Evolutionary conservation across 352 stramenopile genomes (phyloP), one percentile per base, ranked within the genome.

Genomic region (Pythium monospermum): DNA sequence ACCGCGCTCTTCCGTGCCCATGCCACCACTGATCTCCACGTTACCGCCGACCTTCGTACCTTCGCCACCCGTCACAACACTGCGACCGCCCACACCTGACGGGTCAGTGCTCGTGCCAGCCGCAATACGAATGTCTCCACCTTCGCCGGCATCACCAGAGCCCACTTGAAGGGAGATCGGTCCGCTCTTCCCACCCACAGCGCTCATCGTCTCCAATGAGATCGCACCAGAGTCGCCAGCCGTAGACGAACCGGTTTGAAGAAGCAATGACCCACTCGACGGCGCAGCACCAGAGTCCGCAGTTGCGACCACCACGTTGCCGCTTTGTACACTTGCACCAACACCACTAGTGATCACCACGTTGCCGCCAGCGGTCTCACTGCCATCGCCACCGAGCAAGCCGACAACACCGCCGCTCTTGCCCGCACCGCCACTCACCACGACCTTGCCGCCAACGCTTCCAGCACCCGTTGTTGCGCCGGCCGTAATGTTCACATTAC

Each of bases 371-470:
- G 42, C 48, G 22, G 48, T 19, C 21, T 58, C 47, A 16, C 48
- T 56, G 7, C 53, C 35, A 15, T 65, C 68, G 54, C 63, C 66
- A 39, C 45, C 41, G 6, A 78, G 44, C 10, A 30, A 46, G 39
- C 67, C 49, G n/a, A 65, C 53, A 23, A 65, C 68, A 30, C 61
- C 68, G 32, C 19, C 22, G 2, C 21, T 22, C 11, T 40, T 46
- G 5, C 63, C 67, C 23, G 28, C 49, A 0, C 67, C 67, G 21
- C 67, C 63, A 30, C 33, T 5, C n/a, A 70, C 28, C 8, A 28
- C 45, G 19, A 61, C 57, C 22, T 22, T 57, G 12, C 67, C 67
- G 19, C 67, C 69, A 39, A 64, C 69, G 8, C 68, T 59, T 18
- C 27, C 41, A 4, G 1, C 1, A 28, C 63, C 64, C 11, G 30